phyloP scores from a whole-genome alignment of 345 rosid genomes.

The Physaria fendleri region DNA sequence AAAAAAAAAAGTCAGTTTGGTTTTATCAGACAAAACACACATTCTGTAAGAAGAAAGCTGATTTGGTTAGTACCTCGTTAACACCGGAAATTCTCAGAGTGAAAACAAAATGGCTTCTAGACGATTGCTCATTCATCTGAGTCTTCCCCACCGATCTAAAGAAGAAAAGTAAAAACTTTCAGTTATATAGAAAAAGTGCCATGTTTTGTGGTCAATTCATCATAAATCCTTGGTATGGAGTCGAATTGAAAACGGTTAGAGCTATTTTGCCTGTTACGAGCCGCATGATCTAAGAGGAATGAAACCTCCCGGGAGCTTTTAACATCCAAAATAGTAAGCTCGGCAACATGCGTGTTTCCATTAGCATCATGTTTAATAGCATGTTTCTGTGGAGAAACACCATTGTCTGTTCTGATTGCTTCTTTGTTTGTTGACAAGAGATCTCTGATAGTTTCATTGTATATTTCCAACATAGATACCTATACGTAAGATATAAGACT shows the following conservation, averaged over 20 bases:
- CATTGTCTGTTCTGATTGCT: slow-evolving; percentile 44
- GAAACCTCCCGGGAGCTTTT: slow-evolving; percentile 62
- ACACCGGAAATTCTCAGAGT: slow-evolving; percentile 75
- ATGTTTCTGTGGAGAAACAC: slow-evolving; percentile 49
- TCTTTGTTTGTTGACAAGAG: slow-evolving; percentile 65
- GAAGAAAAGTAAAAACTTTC: background rate
- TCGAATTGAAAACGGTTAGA: background rate
- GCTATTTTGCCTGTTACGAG: slow-evolving; percentile 61
- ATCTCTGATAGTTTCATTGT: slow-evolving; percentile 89
- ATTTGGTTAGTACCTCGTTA: slow-evolving; percentile 56
- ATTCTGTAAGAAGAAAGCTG: background rate
- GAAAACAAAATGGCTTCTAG: slow-evolving; percentile 87
- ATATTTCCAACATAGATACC: slow-evolving; percentile 98
- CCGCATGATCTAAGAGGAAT: slow-evolving; percentile 71
- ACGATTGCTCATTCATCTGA: slow-evolving; percentile 81
- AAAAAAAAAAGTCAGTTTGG: background rate
- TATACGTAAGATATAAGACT: slow-evolving; percentile 25
- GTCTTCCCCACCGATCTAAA: slow-evolving; percentile 89
- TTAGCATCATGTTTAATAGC: slow-evolving; percentile 68
- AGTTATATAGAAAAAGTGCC: background rate
- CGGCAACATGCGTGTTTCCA: slow-evolving; percentile 76
- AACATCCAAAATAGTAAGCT: slow-evolving; percentile 73
- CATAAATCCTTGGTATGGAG: background rate
- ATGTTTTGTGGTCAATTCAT: background rate
- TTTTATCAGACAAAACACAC: slow-evolving; percentile 7